phyloP scores from a whole-genome alignment of 1,284 basidiomycete species.

The Sporisorium exsertum region DNA sequence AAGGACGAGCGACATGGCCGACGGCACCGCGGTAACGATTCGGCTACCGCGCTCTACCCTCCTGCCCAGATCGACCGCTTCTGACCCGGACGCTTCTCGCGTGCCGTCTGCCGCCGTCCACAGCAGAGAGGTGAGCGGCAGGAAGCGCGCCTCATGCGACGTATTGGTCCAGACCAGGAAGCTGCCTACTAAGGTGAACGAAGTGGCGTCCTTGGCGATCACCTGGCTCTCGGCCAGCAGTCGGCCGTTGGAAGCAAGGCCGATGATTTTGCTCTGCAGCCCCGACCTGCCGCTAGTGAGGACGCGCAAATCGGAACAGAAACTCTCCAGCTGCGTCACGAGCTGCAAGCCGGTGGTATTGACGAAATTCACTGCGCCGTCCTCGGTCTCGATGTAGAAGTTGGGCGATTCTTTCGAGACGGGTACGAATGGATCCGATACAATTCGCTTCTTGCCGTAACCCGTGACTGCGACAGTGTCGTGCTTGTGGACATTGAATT shows the following conservation, averaged over 20 bases:
- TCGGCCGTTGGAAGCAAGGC: conserved; percentile 77
- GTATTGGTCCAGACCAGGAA: conserved; percentile 89
- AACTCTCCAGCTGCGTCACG: conserved; percentile 35
- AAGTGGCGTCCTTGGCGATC: conserved; percentile 78
- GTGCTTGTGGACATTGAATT: conserved; percentile 1
- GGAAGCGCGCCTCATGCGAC: conserved; percentile 84
- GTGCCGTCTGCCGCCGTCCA: conserved; percentile 14
- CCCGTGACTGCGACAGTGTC: not conserved
- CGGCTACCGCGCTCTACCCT: conserved; percentile 65
- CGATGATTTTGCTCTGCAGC: conserved; percentile 71
- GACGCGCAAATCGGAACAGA: conserved; percentile 40
- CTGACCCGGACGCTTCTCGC: conserved; percentile 13
- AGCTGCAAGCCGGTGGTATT: conserved; percentile 3
- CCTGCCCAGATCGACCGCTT: conserved; percentile 54
- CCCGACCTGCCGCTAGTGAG: conserved; percentile 19
- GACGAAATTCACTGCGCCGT: conserved; percentile 30
- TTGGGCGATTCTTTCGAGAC: conserved; percentile 7
- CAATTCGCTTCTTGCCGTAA: conserved; percentile 25
- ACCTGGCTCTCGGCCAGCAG: conserved; percentile 73
- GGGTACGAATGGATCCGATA: conserved; percentile 40
- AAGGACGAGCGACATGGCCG: conserved; percentile 80
- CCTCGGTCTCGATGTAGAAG: conserved; percentile 41
- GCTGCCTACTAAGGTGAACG: conserved; percentile 81
- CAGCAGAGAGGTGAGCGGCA: conserved; percentile 73
- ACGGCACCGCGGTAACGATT: conserved; percentile 63